Conservation (phyloP, 345 rosid genomes). For the Leavenworthia alabamica region DNA sequence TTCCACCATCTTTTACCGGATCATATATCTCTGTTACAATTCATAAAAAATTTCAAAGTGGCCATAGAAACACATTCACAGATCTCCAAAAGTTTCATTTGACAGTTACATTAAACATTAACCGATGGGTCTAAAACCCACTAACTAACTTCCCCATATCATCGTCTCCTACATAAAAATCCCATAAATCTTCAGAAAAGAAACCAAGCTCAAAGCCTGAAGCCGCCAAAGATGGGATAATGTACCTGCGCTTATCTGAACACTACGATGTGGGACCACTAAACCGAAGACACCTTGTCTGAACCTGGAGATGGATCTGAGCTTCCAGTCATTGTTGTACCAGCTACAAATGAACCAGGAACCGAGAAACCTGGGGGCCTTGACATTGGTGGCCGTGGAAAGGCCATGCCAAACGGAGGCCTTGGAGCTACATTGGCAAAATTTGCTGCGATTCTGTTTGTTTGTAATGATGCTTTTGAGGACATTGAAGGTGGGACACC, state of each 20-base stretch:
- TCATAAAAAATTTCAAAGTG: not conserved
- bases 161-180: slow-evolving; percentile 13
- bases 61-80: slow-evolving; percentile 22
- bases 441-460: slow-evolving; percentile 67
- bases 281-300: slow-evolving; percentile 22
- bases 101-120: slow-evolving; percentile 15
- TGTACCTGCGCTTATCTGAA: slow-evolving; percentile 22
- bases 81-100: slow-evolving; percentile 11
- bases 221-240: slow-evolving; percentile 18
- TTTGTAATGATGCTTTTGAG: slow-evolving; percentile 46
- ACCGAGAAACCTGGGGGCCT: slow-evolving; percentile 47
- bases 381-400: slow-evolving; percentile 63
- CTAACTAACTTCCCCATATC: slow-evolving; percentile 15
- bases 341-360: slow-evolving; percentile 43
- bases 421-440: slow-evolving; percentile 54
- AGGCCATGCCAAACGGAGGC: slow-evolving; percentile 57
- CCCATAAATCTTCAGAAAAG: not conserved
- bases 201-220: slow-evolving; percentile 9
- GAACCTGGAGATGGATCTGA: slow-evolving; percentile 41
- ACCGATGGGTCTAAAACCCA: slow-evolving; percentile 23
- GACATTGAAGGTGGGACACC: slow-evolving; percentile 60
- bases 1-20: not conserved
- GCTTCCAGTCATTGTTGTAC: slow-evolving; percentile 44
- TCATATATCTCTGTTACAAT: slow-evolving; percentile 14
- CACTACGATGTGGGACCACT: slow-evolving; percentile 10